phyloP scores from a whole-genome alignment of 169 alveolate genomes.

The Plasmodium fragile region DNA sequence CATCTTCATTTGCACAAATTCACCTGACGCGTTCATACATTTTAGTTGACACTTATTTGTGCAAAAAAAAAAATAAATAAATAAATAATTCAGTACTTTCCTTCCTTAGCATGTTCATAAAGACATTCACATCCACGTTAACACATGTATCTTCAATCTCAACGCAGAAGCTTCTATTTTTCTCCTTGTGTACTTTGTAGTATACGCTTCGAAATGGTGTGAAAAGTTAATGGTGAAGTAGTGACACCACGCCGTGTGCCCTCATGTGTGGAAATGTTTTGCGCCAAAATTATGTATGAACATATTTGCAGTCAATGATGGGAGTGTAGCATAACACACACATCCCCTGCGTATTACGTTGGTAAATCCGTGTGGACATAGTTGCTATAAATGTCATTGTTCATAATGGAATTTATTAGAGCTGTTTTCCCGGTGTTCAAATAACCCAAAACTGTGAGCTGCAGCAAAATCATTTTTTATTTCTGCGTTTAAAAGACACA shows the following conservation, averaged over 20 bases:
- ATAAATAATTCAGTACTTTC: conserved; percentile 34
- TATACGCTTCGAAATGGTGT: conserved; percentile 42
- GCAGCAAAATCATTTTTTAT: conserved; percentile 67
- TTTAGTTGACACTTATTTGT: background rate
- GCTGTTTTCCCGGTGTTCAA: conserved; percentile 71
- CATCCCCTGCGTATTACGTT: conserved; percentile 25
- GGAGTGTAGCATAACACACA: background rate
- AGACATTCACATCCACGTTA: conserved; percentile 50
- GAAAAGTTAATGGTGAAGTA: background rate
- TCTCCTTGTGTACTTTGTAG: conserved; percentile 57
- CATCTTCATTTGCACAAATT: conserved; percentile 2
- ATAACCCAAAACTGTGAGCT: conserved; percentile 62
- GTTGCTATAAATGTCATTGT: conserved; percentile 36
- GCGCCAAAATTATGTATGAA: background rate
- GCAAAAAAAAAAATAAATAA: conserved; percentile 8
- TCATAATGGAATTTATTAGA: conserved; percentile 61
- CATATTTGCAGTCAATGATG: background rate
- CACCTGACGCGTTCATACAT: background rate
- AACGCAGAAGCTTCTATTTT: conserved; percentile 49
- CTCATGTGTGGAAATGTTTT: background rate
- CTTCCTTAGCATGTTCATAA: conserved; percentile 46
- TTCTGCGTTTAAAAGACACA: background rate
- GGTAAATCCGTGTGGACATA: conserved; percentile 60
- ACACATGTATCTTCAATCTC: conserved; percentile 71
- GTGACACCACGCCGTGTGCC: background rate